These are phyloP conservation scores for Rosa hybrid DNA, from an alignment of 331 rosid genomes.

Conservation along the genomic window DNA sequence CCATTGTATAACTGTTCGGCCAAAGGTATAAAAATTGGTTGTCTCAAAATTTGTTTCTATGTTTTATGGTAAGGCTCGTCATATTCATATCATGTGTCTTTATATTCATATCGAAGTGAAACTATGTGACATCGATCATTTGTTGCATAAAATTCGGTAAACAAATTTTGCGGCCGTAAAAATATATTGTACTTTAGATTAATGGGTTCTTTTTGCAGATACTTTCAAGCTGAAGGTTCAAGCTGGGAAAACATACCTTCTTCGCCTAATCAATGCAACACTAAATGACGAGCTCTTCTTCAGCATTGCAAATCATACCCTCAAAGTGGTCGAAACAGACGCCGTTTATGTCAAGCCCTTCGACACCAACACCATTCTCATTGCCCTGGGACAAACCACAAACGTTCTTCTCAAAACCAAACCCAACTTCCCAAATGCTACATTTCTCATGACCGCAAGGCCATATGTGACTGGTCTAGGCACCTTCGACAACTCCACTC, in stretches of 20 bases:
- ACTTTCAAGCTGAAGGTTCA: constrained; percentile 34
- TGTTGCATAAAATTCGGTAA: too few species aligned
- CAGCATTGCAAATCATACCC: constrained; percentile 45
- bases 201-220: constrained; percentile 16
- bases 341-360: constrained; percentile 52
- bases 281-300: constrained; percentile 46
- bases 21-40: constrained; percentile 18
- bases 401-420: constrained; percentile 45
- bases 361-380: constrained; percentile 33
- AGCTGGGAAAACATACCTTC: constrained; percentile 37
- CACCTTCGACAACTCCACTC: constrained; percentile 55
- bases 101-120: too few species aligned
- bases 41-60: neutral
- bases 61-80: neutral
- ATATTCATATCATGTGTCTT: too few species aligned
- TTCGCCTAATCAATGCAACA: constrained; percentile 39
- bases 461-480: constrained; percentile 44
- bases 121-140: too few species aligned
- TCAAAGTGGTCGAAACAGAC: constrained; percentile 45
- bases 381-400: constrained; percentile 53
- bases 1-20: constrained; percentile 36
- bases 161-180: too few species aligned
- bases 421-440: constrained; percentile 39
- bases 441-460: constrained; percentile 45
- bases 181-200: too few species aligned